Percentiles rank a stretch among this genome's conserved stretches.
These are phyloP conservation scores for Furculomyces boomerangus DNA, from an alignment of 371 early-diverging fungal species.

Conservation along the genomic window DNA sequence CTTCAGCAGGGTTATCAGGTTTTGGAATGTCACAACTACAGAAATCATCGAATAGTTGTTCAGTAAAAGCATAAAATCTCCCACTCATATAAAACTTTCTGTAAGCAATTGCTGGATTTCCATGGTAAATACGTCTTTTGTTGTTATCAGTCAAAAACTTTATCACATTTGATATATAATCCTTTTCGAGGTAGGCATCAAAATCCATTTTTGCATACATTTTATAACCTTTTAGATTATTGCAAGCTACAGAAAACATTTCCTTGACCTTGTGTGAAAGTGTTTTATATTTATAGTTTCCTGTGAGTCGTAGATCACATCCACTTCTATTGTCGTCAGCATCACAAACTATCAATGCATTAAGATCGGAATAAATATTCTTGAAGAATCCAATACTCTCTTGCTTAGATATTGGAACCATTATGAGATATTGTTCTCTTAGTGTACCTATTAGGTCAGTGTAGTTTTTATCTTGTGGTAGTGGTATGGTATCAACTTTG, in stretches of 20 bases:
- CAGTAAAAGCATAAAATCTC: background rate
- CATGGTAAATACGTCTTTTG: background rate
- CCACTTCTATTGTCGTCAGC: background rate
- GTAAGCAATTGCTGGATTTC: background rate
- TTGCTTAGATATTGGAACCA: background rate
- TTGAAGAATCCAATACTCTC: background rate
- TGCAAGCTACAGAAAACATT: background rate
- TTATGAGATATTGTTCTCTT: background rate
- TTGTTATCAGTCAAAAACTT: background rate
- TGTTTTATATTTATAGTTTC: background rate
- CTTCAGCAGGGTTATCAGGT: background rate
- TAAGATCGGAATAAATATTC: conserved; percentile 1
- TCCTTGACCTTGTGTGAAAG: background rate
- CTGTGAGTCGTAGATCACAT: background rate
- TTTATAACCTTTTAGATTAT: background rate
- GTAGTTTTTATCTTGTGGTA: too few species aligned
- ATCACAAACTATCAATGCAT: background rate
- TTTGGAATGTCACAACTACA: background rate
- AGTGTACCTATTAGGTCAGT: too few species aligned
- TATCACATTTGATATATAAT: background rate
- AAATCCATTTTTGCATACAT: background rate
- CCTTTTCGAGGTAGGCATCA: background rate
- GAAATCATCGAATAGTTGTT: background rate
- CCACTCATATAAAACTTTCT: background rate
- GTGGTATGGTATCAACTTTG: too few species aligned